Percentiles rank a stretch among this genome's conserved stretches.
Evolutionary conservation across 108 stramenopile genomes (phyloP).

Genomic region (Nitzschia putrida): DNA sequence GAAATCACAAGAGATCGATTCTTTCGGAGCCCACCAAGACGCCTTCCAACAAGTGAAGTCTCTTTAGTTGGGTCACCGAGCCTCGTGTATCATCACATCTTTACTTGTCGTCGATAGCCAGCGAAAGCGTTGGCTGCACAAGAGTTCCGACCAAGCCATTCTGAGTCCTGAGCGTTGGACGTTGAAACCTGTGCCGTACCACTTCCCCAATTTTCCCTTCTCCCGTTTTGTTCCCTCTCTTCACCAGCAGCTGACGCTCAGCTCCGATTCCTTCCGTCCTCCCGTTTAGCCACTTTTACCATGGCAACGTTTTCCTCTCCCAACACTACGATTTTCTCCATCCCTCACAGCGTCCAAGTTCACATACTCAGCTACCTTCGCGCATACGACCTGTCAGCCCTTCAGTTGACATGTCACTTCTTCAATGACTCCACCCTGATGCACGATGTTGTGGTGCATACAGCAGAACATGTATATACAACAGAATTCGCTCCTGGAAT

Average conservation of each 20-base stretch:
- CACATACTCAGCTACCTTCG: constrained; percentile 78
- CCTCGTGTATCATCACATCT: no score
- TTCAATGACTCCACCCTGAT: constrained; percentile 68
- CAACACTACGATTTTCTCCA: constrained; percentile 7
- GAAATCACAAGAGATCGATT: no score
- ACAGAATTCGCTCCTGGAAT: constrained; percentile 67
- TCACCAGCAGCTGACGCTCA: not conserved
- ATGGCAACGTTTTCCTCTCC: not conserved
- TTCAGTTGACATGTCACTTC: constrained; percentile 67
- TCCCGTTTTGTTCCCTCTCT: not conserved
- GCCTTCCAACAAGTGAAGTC: no score
- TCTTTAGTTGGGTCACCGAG: no score
- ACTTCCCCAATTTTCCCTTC: not conserved
- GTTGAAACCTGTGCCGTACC: no score
- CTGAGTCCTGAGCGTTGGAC: no score
- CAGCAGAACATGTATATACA: constrained; percentile 73
- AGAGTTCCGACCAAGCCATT: no score
- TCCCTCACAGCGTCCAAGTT: constrained; percentile 72
- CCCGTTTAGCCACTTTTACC: not conserved
- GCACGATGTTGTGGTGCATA: constrained; percentile 53
- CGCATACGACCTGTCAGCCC: constrained; percentile 75
- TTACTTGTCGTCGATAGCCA: no score
- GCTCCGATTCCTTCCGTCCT: not conserved
- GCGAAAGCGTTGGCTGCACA: no score
- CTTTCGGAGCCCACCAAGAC: no score